phyloP scores from a whole-genome alignment of 805 yeast species.

The Yamadazyma paraphyllophila region DNA sequence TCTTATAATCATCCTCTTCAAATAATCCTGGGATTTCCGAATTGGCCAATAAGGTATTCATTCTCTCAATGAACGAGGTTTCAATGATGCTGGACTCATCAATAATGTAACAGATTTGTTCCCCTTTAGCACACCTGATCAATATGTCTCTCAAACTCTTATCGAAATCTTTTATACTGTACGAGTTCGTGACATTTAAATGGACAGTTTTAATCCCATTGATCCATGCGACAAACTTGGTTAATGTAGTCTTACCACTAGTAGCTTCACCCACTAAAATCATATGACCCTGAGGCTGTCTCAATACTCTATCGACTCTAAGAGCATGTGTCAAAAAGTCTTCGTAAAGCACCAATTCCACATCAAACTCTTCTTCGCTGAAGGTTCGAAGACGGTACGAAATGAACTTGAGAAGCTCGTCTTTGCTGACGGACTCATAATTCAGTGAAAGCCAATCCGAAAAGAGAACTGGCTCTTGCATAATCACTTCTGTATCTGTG shows the following conservation, averaged over 20 bases:
- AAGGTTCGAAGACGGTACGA: conserved; percentile 64
- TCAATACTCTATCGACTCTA: conserved; percentile 75
- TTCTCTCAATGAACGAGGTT: conserved; percentile 78
- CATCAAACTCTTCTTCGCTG: conserved; percentile 73
- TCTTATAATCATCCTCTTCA: conserved; percentile 63
- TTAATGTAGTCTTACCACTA: conserved; percentile 74
- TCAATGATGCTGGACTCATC: conserved; percentile 80
- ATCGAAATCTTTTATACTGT: conserved; percentile 65
- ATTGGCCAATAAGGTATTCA: conserved; percentile 91
- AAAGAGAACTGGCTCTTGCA: conserved; percentile 57
- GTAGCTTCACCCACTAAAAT: conserved; percentile 81
- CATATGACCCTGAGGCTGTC: conserved; percentile 87
- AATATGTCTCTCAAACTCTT: conserved; percentile 55
- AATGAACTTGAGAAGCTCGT: conserved; percentile 53
- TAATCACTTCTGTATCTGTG: conserved; percentile 30
- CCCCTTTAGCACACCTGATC: conserved; percentile 46
- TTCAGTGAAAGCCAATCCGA: conserved; percentile 72
- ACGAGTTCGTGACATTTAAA: conserved; percentile 54
- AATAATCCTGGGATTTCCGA: conserved; percentile 90
- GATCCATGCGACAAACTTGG: conserved; percentile 88
- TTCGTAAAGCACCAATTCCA: conserved; percentile 59
- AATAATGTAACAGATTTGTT: conserved; percentile 65
- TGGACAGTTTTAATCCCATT: conserved; percentile 67
- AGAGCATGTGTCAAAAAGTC: conserved; percentile 73
- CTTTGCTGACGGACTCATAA: conserved; percentile 54